Conservation (phyloP, 2,329 filamentous ascomycete genomes). For the Aspergillus uvarum region DNA sequence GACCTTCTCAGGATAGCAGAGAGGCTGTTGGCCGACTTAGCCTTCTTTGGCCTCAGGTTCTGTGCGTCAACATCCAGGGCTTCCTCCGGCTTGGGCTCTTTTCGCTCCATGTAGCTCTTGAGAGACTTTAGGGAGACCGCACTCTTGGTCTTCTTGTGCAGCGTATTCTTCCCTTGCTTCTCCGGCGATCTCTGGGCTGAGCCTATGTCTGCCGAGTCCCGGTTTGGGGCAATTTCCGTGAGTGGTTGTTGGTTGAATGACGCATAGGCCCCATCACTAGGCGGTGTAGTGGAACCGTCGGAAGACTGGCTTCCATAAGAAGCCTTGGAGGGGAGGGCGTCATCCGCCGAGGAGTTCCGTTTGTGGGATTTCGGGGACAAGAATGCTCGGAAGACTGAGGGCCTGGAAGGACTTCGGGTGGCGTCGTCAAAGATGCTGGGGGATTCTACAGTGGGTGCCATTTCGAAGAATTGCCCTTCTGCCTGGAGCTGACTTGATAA, state of each 20-base stretch:
- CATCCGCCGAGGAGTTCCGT: conserved; percentile 45
- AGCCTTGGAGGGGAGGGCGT: conserved; percentile 22
- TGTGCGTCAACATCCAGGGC: conserved; percentile 34
- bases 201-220: conserved; percentile 30
- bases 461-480: conserved; percentile 29
- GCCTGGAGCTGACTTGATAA: conserved; percentile 27
- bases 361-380: conserved; percentile 53
- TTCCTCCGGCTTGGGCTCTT: conserved; percentile 37
- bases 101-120: conserved; percentile 48
- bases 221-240: conserved; percentile 41
- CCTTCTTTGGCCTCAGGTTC: conserved; percentile 61
- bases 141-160: conserved; percentile 57
- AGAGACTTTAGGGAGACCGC: conserved; percentile 54
- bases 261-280: conserved; percentile 52
- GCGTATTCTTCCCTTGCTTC: conserved; percentile 32
- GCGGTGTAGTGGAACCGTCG: conserved; percentile 38
- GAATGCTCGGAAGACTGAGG: conserved; percentile 54
- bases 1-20: conserved; percentile 73
- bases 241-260: conserved; percentile 34
- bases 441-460: conserved; percentile 33
- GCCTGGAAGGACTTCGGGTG: conserved; percentile 34
- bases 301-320: conserved; percentile 46
- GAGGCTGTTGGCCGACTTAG: conserved; percentile 82
- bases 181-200: conserved; percentile 39
- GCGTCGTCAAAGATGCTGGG: conserved; percentile 42